Evolutionary conservation across 2,329 filamentous ascomycete species (phyloP).

Genomic region (Diaporthe citrichinensis): DNA sequence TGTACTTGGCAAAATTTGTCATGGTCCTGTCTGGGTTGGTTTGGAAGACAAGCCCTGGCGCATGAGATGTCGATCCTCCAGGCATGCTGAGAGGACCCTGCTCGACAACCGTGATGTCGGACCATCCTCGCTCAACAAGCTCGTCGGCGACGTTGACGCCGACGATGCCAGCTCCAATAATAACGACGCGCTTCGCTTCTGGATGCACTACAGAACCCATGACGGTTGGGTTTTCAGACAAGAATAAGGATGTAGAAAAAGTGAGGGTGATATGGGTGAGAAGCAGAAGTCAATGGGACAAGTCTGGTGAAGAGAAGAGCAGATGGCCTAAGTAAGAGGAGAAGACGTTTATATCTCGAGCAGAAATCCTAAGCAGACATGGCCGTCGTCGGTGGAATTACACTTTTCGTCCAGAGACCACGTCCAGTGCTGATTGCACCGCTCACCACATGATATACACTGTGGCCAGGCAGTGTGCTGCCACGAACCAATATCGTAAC

Average conservation of each 20-base stretch:
- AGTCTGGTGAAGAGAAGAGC: neutral
- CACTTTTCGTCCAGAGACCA: slow-evolving; percentile 1
- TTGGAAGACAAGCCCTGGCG: slow-evolving; percentile 75
- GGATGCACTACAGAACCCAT: slow-evolving; percentile 37
- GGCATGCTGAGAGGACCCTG: slow-evolving; percentile 74
- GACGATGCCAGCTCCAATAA: slow-evolving; percentile 76
- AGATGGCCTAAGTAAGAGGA: neutral
- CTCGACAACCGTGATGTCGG: slow-evolving; percentile 74
- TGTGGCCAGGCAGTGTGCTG: neutral
- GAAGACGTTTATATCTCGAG: slow-evolving; percentile 14
- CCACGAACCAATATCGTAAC: neutral
- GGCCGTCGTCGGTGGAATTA: neutral
- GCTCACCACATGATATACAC: neutral
- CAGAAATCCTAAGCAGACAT: neutral
- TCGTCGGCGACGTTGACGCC: slow-evolving; percentile 76
- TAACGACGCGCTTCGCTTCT: slow-evolving; percentile 60
- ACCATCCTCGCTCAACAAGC: slow-evolving; percentile 73
- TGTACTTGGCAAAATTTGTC: slow-evolving; percentile 72
- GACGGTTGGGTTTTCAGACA: neutral
- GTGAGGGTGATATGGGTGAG: neutral
- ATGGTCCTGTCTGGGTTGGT: slow-evolving; percentile 71
- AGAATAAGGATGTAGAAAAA: neutral
- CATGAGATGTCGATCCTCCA: slow-evolving; percentile 76
- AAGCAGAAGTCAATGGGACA: neutral
- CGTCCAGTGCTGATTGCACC: neutral